phyloP scores from a whole-genome alignment of 2,329 filamentous ascomycete genomes.

The Ascocoryne sarcoides region DNA sequence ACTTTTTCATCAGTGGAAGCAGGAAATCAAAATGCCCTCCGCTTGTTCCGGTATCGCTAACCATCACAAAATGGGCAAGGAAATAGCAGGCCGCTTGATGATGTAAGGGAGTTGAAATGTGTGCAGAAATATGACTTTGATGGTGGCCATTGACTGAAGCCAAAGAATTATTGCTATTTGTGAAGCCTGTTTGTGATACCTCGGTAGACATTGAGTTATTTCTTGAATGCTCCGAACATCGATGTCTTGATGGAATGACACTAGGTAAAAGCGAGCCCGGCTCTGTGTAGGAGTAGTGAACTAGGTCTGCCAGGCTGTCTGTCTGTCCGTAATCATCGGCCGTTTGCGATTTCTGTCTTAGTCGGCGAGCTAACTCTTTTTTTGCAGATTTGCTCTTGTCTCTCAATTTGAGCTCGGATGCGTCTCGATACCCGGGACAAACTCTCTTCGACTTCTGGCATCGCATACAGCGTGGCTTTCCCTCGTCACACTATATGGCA shows the following conservation, averaged over 20 bases:
- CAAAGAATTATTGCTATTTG: slow-evolving; percentile 37
- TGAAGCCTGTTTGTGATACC: slow-evolving; percentile 40
- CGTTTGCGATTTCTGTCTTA: slow-evolving; percentile 35
- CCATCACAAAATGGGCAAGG: slow-evolving; percentile 49
- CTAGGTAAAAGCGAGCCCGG: slow-evolving; percentile 10
- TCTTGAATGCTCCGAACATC: background rate
- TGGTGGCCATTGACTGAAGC: slow-evolving; percentile 36
- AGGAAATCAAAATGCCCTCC: slow-evolving; percentile 51
- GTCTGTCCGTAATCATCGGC: background rate
- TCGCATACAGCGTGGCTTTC: slow-evolving; percentile 54
- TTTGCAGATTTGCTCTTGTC: slow-evolving; percentile 60
- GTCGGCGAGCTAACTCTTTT: too few relatives aligned
- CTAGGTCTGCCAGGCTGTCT: background rate
- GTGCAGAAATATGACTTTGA: slow-evolving; percentile 25
- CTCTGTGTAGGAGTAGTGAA: background rate
- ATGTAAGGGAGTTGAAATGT: slow-evolving; percentile 39
- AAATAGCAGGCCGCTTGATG: slow-evolving; percentile 50
- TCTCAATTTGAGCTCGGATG: slow-evolving; percentile 54
- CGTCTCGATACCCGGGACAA: slow-evolving; percentile 57
- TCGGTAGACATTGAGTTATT: slow-evolving; percentile 23
- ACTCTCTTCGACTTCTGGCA: slow-evolving; percentile 52
- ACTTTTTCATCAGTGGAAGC: slow-evolving; percentile 41
- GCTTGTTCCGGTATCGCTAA: slow-evolving; percentile 41
- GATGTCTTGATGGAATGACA: background rate
- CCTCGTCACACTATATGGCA: slow-evolving; percentile 55